These are phyloP conservation scores for Ogataea dorogensis DNA, from an alignment of 805 yeast species.

Conservation along the genomic window DNA sequence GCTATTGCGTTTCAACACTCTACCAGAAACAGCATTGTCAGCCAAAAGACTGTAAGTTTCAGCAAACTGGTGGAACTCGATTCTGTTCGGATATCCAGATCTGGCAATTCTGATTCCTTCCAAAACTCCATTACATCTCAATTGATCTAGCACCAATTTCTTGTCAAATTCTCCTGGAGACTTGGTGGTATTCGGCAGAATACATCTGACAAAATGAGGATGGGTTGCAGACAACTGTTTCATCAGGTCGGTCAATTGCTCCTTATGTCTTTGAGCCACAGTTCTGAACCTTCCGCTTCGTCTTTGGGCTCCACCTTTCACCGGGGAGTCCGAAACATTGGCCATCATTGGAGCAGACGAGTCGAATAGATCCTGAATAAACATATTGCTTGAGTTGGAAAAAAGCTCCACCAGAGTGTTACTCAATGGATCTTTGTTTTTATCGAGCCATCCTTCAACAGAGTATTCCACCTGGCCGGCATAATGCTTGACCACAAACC, in stretches of 20 bases:
- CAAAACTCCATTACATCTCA: conserved; percentile 94
- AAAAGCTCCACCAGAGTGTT: conserved; percentile 67
- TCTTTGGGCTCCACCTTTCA: conserved; percentile 27
- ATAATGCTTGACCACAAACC: conserved; percentile 85
- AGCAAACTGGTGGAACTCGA: conserved; percentile 77
- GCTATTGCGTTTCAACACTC: conserved; percentile 36
- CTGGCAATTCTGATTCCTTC: conserved; percentile 98
- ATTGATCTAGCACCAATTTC: conserved; percentile 75
- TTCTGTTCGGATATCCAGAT: conserved; percentile 94
- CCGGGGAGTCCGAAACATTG: conserved; percentile 33
- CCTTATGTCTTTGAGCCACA: conserved; percentile 85
- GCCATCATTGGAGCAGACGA: conserved; percentile 22
- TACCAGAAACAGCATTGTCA: conserved; percentile 38
- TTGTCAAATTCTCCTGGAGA: conserved; percentile 71
- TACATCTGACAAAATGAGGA: conserved; percentile 97
- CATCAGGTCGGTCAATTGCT: conserved; percentile 73
- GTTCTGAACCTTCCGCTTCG: conserved; percentile 56
- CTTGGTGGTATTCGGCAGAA: conserved; percentile 81
- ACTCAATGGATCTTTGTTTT: conserved; percentile 90
- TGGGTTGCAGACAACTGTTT: conserved; percentile 72
- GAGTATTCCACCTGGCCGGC: conserved; percentile 96
- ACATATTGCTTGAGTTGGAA: conserved; percentile 51
- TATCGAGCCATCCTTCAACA: conserved; percentile 89
- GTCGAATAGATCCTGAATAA: conserved; percentile 56
- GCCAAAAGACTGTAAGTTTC: conserved; percentile 72